Evolutionary conservation across 148 eudicot genomes (phyloP).

Genomic region (Limonium bicolor): DNA sequence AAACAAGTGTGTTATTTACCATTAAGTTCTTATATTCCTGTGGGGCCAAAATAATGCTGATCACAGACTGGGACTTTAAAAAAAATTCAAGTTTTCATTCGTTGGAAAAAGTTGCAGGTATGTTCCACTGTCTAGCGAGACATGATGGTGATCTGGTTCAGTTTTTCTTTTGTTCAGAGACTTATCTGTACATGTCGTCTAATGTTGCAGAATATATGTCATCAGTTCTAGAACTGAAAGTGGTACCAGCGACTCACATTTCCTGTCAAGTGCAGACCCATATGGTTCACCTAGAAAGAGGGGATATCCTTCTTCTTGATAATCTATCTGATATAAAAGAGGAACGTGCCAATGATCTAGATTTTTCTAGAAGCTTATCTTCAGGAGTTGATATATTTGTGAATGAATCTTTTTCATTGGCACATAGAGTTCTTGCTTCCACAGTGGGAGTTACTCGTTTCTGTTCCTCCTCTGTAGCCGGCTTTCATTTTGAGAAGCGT

Average conservation of each 20-base stretch:
- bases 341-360: conserved; percentile 52
- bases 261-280: conserved; percentile 8
- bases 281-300: conserved; percentile 12
- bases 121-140: background rate
- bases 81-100: conserved; percentile 18
- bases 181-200: conserved; percentile 1
- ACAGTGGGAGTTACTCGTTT: conserved; percentile 77
- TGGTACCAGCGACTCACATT: conserved; percentile 24
- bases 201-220: conserved; percentile 45
- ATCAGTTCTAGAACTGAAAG: conserved; percentile 39
- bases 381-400: conserved; percentile 63
- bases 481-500: conserved; percentile 60
- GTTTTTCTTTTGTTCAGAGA: background rate
- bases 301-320: conserved; percentile 35
- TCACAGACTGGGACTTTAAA: conserved; percentile 43
- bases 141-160: background rate
- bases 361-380: conserved; percentile 38
- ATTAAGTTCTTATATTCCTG: conserved; percentile 39
- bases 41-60: conserved; percentile 49
- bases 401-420: conserved; percentile 67
- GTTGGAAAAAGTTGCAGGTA: conserved; percentile 50
- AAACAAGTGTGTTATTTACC: conserved; percentile 29
- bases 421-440: conserved; percentile 77
- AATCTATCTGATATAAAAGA: conserved; percentile 42
- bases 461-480: conserved; percentile 58